These are phyloP conservation scores for Pinguiococcus pyrenoidosus DNA, from an alignment of 108 stramenopile species.

Conservation along the genomic window DNA sequence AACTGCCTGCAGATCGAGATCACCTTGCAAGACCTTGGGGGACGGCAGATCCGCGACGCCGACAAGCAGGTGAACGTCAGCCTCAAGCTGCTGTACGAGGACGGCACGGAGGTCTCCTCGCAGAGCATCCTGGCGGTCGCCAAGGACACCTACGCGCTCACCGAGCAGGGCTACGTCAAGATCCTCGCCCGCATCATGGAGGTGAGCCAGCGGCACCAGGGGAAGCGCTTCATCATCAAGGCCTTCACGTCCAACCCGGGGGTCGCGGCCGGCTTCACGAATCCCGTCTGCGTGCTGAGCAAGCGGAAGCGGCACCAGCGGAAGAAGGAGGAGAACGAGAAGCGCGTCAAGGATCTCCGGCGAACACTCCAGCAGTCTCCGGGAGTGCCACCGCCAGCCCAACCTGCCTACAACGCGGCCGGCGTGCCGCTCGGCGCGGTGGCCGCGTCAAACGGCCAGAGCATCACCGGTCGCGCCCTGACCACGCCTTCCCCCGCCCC, in stretches of 20 bases:
- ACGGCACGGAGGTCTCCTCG: conserved; percentile 6
- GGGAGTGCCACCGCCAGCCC: too few species aligned
- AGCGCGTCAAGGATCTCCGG: too few species aligned
- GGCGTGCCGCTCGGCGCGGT: too few species aligned
- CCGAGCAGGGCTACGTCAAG: neutral
- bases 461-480: neutral
- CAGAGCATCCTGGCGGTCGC: conserved; percentile 12
- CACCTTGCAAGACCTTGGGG: conserved; percentile 1
- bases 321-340: conserved; percentile 1
- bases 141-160: neutral
- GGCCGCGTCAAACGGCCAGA: too few species aligned
- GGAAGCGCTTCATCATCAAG: conserved; percentile 8
- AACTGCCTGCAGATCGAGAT: conserved; percentile 9
- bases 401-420: too few species aligned
- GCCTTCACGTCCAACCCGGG: neutral
- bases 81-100: conserved; percentile 10
- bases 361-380: too few species aligned
- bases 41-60: neutral
- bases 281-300: conserved; percentile 8
- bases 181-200: conserved; percentile 7
- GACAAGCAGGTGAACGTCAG: conserved; percentile 1
- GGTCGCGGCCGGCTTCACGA: neutral
- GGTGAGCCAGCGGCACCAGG: conserved; percentile 19
- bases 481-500: neutral
- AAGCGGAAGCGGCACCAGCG: conserved; percentile 14